Evolutionary conservation across 2,329 filamentous ascomycete species (phyloP).

Genomic region (Colletotrichum scovillei): DNA sequence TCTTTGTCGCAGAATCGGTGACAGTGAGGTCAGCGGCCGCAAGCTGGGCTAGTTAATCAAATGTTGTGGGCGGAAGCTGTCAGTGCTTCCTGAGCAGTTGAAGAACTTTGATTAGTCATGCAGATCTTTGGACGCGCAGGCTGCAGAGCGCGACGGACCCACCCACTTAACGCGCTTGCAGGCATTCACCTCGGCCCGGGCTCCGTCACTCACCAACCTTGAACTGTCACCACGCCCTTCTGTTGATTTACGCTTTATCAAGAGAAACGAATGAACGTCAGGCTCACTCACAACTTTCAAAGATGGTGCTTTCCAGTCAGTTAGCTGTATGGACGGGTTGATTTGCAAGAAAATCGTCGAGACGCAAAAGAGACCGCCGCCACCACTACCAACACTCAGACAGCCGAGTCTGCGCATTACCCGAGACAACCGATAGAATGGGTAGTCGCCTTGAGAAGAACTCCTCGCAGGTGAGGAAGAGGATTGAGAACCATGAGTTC

Average conservation of each 20-base stretch:
- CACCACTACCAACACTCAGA: neutral
- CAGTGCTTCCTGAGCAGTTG: constrained; percentile 9
- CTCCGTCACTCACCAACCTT: constrained; percentile 1
- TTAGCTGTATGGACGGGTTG: neutral
- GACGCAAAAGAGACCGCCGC: neutral
- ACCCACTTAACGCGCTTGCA: constrained; percentile 51
- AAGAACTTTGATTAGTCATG: constrained; percentile 12
- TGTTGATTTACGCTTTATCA: neutral
- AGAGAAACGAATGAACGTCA: neutral
- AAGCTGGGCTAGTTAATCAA: neutral
- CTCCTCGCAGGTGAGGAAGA: constrained; percentile 70
- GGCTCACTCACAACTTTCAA: neutral
- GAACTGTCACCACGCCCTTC: neutral
- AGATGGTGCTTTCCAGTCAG: neutral
- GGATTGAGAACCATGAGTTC: constrained; percentile 76
- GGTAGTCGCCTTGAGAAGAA: constrained; percentile 72
- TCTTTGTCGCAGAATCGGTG: neutral
- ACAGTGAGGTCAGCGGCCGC: neutral
- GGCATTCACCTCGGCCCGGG: constrained; percentile 19
- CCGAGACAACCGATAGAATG: constrained; percentile 54
- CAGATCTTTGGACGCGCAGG: constrained; percentile 49
- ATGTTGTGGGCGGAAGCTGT: neutral
- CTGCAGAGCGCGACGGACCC: constrained; percentile 44
- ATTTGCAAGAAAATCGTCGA: neutral
- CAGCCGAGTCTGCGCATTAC: neutral